These are phyloP conservation scores for Cenchrus americanus DNA, from an alignment of 176 grass and related monocot genomes.

Conservation along the genomic window DNA sequence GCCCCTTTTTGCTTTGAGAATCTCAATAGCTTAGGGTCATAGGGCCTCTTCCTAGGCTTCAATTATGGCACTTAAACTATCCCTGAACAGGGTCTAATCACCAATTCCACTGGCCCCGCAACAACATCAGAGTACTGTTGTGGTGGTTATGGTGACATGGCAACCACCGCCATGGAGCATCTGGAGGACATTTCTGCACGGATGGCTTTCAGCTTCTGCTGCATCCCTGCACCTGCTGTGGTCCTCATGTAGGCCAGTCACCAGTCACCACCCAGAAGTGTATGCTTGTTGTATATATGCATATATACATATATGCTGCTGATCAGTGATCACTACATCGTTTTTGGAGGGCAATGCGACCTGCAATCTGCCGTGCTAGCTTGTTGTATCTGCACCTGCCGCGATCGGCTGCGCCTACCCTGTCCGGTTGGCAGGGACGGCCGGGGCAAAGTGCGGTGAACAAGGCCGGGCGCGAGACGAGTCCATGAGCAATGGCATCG, in stretches of 20 bases:
- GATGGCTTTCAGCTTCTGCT: background rate
- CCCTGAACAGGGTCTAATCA: background rate
- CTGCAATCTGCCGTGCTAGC: background rate
- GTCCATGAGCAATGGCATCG: background rate
- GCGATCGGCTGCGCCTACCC: background rate
- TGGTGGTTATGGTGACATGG: constrained; percentile 30
- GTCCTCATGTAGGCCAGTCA: constrained; percentile 36
- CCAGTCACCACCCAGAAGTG: constrained; percentile 1
- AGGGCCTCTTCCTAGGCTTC: constrained; percentile 37
- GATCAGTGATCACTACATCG: background rate
- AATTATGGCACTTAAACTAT: constrained; percentile 53
- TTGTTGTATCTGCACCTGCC: background rate
- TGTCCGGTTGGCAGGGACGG: background rate
- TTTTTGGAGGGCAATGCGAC: background rate
- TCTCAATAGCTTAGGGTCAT: background rate
- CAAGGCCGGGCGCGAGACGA: background rate
- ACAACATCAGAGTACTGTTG: constrained; percentile 5
- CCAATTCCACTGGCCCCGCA: constrained; percentile 37
- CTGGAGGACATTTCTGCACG: background rate
- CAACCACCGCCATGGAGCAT: constrained; percentile 25
- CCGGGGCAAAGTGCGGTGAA: constrained; percentile 31
- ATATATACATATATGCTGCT: background rate
- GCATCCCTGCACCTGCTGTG: background rate
- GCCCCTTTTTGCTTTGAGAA: constrained; percentile 16
- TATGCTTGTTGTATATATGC: background rate